Conservation (phyloP, 306 rosid species). For the Ziziphus jujuba region DNA sequence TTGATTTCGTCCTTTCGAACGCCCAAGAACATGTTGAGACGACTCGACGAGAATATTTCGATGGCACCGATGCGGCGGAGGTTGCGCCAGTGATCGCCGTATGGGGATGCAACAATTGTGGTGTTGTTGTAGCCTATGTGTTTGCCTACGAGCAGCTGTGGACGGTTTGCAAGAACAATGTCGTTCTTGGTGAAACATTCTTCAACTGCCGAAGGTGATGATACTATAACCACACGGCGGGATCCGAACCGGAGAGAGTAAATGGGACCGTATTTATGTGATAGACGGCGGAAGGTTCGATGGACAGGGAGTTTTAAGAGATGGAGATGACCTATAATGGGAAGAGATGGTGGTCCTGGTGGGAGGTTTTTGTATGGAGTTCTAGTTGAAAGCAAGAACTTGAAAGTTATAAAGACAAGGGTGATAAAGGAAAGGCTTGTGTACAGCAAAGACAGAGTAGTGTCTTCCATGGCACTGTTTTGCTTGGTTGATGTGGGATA, state of each 20-base stretch:
- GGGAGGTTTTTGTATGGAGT: slow-evolving; percentile 26
- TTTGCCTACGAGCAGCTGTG: not conserved
- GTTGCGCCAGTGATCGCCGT: slow-evolving; percentile 64
- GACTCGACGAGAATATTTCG: slow-evolving; percentile 53
- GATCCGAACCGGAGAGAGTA: not conserved
- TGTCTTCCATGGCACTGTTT: not conserved
- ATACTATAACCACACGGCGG: not conserved
- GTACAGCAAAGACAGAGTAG: not conserved
- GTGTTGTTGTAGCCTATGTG: slow-evolving; percentile 2
- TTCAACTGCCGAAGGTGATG: not conserved
- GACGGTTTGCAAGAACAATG: not conserved
- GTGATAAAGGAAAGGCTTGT: slow-evolving; percentile 7
- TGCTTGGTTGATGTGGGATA: no score
- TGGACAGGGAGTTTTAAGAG: slow-evolving; percentile 38
- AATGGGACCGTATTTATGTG: slow-evolving; percentile 7
- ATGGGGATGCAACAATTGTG: slow-evolving; percentile 34
- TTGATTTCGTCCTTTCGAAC: slow-evolving; percentile 45
- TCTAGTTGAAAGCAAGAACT: slow-evolving; percentile 3
- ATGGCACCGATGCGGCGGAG: slow-evolving; percentile 45
- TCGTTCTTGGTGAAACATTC: not conserved
- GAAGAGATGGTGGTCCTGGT: slow-evolving; percentile 40
- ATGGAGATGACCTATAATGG: slow-evolving; percentile 45
- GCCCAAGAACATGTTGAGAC: slow-evolving; percentile 31
- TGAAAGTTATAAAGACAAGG: slow-evolving; percentile 6
- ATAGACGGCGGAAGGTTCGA: slow-evolving; percentile 18